Evolutionary conservation across 768 basidiomycete species (phyloP), one percentile per base, ranked within the genome.

Genomic region (Cyclocybe aegerita): DNA sequence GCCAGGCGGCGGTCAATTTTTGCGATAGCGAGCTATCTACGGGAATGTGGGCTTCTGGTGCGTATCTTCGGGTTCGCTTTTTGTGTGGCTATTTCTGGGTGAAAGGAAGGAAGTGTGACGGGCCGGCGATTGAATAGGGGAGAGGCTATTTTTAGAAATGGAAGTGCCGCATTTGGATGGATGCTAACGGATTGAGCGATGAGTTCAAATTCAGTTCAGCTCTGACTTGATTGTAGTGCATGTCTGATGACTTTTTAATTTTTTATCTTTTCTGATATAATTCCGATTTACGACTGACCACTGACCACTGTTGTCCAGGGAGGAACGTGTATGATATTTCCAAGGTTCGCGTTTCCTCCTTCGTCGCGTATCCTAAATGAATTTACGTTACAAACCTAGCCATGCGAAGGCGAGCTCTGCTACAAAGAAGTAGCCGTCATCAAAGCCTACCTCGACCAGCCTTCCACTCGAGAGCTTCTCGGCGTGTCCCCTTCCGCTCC

Each of bases 1-100:
- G 90, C 58, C 69, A 66, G n/a, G 85, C 83, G 9, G 85, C 89
- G 2, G 72, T 81, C 43, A 65, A 55, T 8, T 90, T 90, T 64
- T 93, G 91, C 64, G 73, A 80, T 44, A 65, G 61, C 15, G 74
- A 82, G 53, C 63, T 91, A 9, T 78, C 73, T 32, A 67, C 61
- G 49, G 59, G 69, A 35, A 60, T 75, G 74, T 58, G 76, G 74
- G 68, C 73, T 63, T 66, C 74, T 57, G 67, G 75, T 79, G 48
- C 62, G 71, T 23, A 23, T 23, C 23, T 23, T 23, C 23, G 23
- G 23, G 23, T 5, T 23, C 23, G 23, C 3, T 23, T 23, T 23
- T 23, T 23, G 3, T 2, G 23, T 5, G 23, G 23, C 23, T 23
- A 23, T 23, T 23, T 23, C 23, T 5, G 23, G 23, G 23, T 23